Evolutionary conservation across 192 early-diverging fungal species (phyloP), one percentile per base, ranked within the genome.

Genomic region (Backusella macrospora): DNA sequence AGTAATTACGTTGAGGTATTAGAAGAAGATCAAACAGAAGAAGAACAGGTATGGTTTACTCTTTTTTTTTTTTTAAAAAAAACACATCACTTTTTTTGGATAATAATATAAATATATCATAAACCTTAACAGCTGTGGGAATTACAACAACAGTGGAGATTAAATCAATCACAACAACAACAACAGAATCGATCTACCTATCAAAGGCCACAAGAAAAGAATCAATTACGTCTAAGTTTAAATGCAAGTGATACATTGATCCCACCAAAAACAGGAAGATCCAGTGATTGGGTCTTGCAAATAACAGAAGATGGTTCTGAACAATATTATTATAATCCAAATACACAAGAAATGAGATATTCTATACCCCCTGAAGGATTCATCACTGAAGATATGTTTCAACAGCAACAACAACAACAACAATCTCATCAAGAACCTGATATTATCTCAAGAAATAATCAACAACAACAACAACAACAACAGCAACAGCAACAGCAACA

Each of bases 1-100:
- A 91, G 90, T 40, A 95, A 96, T 83, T 95, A 94, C 83, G 92
- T 96, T 65, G 81, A 87, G 75, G 76, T 83, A 62, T 49, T 92
- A 10, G 29, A 44, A 71, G 52, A 62, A 42, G 46, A 21, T 29
- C 26, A 14, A 21, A 8, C 15, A 8, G 39, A 62, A 62, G 49
- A 71, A 71, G 44, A 52, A n/a, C 52, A 71, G 14, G 38, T 66
- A 66, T 16, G 12, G n/a, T n/a, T n/a, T n/a, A n/a, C n/a, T n/a
- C n/a, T n/a, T n/a, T n/a, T n/a, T n/a, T n/a, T n/a, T n/a, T n/a
- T n/a, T n/a, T 2, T 34, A 62, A 62, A 34, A 62, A 62, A 34
- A 62, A 8, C 10, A 34, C 23, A 29, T 7, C 5, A 16, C 37
- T 9, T 37, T 16, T 38, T 29, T n/a, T 64, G 2, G 29, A 34